These are phyloP conservation scores for Neonectria punicea DNA, from an alignment of 2,329 filamentous ascomycete species.

Conservation along the genomic window DNA sequence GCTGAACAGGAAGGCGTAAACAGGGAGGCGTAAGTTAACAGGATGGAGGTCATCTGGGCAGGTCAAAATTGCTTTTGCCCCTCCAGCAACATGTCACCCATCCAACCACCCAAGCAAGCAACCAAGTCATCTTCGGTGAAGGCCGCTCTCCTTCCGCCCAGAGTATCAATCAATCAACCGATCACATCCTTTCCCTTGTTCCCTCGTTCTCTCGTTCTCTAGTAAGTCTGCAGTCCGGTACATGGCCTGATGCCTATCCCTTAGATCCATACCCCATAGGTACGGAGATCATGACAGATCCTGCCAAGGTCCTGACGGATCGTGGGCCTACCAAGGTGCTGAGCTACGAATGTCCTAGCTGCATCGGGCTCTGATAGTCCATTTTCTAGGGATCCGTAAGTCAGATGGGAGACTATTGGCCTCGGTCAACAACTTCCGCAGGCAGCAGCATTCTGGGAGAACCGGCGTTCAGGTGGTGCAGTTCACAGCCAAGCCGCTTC, in stretches of 20 bases:
- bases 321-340: constrained; percentile 4
- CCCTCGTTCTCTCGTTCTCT: not conserved
- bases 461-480: constrained; percentile 10
- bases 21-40: not conserved
- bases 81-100: constrained; percentile 7
- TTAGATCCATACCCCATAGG: constrained; percentile 16
- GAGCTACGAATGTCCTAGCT: constrained; percentile 19
- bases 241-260: constrained; percentile 5
- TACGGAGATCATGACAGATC: constrained; percentile 16
- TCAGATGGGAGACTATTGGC: constrained; percentile 20
- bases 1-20: constrained; percentile 1
- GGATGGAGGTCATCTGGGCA: constrained; percentile 13
- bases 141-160: not conserved
- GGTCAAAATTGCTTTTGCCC: constrained; percentile 13
- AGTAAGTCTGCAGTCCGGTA: not conserved
- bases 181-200: not conserved
- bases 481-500: not conserved
- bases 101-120: not conserved
- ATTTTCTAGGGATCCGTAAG: not conserved
- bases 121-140: constrained; percentile 4
- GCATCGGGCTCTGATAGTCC: constrained; percentile 28
- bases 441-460: constrained; percentile 37
- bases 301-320: constrained; percentile 5
- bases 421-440: constrained; percentile 17
- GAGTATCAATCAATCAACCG: not conserved